Percentiles rank a stretch among this genome's conserved stretches.
Evolutionary conservation across 441 rosid genomes (phyloP).

Genomic region (Aquilaria agallochum): DNA sequence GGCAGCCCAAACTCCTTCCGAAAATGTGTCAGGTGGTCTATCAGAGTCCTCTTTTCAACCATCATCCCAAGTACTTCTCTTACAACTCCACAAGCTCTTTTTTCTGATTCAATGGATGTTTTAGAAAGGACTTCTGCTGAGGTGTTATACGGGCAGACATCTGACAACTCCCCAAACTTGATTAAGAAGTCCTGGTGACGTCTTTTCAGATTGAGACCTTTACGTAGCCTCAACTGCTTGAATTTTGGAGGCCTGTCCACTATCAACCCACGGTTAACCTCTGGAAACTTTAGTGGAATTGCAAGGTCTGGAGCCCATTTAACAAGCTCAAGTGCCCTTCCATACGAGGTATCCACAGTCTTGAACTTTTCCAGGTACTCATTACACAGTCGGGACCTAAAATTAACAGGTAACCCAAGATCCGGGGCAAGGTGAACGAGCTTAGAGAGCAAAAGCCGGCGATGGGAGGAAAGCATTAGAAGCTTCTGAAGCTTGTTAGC

Average conservation of each 20-base stretch:
- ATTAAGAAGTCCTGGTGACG: conserved; percentile 53
- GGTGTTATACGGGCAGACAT: conserved; percentile 68
- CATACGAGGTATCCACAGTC: conserved; percentile 73
- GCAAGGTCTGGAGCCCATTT: conserved; percentile 68
- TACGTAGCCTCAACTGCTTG: conserved; percentile 65
- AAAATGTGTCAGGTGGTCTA: conserved; percentile 86
- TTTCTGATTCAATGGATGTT: conserved; percentile 69
- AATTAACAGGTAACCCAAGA: conserved; percentile 85
- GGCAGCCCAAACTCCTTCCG: conserved; percentile 76
- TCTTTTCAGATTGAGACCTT: conserved; percentile 74
- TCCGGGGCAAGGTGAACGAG: conserved; percentile 82
- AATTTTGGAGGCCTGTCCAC: conserved; percentile 85
- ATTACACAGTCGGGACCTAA: conserved; percentile 80
- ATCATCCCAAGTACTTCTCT: conserved; percentile 72
- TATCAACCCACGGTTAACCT: conserved; percentile 40
- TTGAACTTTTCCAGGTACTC: conserved; percentile 69
- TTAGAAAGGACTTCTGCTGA: conserved; percentile 38
- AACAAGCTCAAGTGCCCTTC: conserved; percentile 84
- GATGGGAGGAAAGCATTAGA: conserved; percentile 80
- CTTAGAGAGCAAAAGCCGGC: conserved; percentile 65
- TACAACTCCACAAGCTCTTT: conserved; percentile 71
- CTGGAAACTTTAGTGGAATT: conserved; percentile 33
- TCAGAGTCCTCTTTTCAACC: conserved; percentile 67
- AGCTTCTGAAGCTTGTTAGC: conserved; percentile 83
- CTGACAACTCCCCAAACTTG: conserved; percentile 57